Conservation (phyloP, 164 flowering plant genomes). For the Stephania yunnanensis region DNA sequence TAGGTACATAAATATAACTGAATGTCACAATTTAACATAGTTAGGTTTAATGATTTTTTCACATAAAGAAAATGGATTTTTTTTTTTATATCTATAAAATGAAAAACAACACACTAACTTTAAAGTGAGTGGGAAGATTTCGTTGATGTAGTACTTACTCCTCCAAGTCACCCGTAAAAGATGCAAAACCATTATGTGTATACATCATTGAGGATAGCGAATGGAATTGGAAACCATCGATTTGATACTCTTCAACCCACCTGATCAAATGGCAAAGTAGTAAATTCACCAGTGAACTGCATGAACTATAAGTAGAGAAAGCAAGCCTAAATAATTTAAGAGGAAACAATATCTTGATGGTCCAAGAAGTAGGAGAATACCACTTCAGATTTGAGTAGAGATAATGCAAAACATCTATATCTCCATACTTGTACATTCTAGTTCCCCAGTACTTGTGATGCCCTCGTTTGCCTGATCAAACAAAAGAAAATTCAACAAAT, state of each 20-base stretch:
- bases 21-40: neutral
- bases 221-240: conserved; percentile 96
- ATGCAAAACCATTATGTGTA: conserved; percentile 96
- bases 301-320: neutral
- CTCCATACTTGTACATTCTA: conserved; percentile 94
- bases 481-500: conserved; percentile 3
- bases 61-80: too few species aligned
- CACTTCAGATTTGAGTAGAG: conserved; percentile 93
- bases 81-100: too few species aligned
- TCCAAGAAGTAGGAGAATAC: conserved; percentile 29
- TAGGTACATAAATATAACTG: too few species aligned
- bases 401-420: conserved; percentile 81
- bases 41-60: neutral
- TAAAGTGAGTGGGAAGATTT: neutral
- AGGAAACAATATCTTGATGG: conserved; percentile 3
- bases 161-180: conserved; percentile 86
- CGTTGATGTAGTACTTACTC: conserved; percentile 54
- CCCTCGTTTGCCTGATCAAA: conserved; percentile 80
- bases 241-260: conserved; percentile 90
- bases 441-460: conserved; percentile 97
- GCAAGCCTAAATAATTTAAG: neutral
- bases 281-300: neutral
- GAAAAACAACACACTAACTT: neutral
- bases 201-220: conserved; percentile 95
- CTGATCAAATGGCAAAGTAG: conserved; percentile 31